Evolutionary conservation across 352 stramenopile genomes (phyloP).

Genomic region (Phytophthora constricta): DNA sequence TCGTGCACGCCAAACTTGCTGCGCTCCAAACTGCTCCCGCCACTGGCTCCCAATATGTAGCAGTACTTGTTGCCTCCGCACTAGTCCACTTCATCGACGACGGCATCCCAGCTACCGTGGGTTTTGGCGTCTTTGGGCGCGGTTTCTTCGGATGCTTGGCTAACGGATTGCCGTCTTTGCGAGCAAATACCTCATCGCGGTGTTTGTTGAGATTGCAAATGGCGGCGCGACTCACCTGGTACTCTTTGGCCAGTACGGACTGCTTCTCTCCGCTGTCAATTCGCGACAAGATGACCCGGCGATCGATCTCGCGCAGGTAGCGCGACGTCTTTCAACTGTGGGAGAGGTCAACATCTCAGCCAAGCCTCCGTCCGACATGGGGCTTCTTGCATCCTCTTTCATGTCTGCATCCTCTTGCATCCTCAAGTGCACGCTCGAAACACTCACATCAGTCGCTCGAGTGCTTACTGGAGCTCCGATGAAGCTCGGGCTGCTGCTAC

Average conservation of each 20-base stretch:
- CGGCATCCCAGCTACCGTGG: too few relatives aligned
- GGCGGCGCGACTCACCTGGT: constrained; percentile 61
- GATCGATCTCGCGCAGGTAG: constrained; percentile 72
- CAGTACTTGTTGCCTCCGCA: too few relatives aligned
- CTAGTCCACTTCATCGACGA: too few relatives aligned
- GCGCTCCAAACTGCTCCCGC: not conserved
- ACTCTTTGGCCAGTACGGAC: constrained; percentile 66
- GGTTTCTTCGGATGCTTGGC: constrained; percentile 66
- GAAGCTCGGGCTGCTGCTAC: too few relatives aligned
- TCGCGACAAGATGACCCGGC: constrained; percentile 56
- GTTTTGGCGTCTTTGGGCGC: constrained; percentile 31
- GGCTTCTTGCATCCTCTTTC: too few relatives aligned
- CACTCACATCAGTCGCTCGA: too few relatives aligned
- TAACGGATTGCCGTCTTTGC: constrained; percentile 55
- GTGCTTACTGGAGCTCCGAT: too few relatives aligned
- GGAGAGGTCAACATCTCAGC: too few relatives aligned
- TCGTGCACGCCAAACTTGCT: constrained; percentile 21
- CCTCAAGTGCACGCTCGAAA: too few relatives aligned
- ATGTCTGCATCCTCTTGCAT: too few relatives aligned
- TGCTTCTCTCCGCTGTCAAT: constrained; percentile 71
- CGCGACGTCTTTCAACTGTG: constrained; percentile 67
- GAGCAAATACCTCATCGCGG: constrained; percentile 50
- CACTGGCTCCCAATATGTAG: not conserved
- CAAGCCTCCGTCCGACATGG: too few relatives aligned
- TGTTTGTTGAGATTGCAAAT: constrained; percentile 79